These are phyloP conservation scores for Coemansia sp. DNA, from an alignment of 192 early-diverging fungal species.

Conservation along the genomic window DNA sequence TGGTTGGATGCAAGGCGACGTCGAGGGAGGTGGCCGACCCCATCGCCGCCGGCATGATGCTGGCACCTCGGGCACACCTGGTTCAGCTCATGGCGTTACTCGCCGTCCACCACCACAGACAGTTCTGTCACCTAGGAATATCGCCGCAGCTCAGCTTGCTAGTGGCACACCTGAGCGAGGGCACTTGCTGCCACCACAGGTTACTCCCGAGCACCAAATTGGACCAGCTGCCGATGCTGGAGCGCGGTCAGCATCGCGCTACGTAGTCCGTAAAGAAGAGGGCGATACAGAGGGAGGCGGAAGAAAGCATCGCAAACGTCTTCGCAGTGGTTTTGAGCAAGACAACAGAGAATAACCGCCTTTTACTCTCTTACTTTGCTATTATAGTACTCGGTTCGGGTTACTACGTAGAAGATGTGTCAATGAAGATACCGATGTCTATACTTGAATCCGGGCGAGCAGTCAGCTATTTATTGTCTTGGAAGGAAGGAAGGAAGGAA, in stretches of 20 bases:
- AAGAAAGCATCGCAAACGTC: conserved; percentile 39
- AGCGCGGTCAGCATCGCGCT: conserved; percentile 32
- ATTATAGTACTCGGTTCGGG: no score
- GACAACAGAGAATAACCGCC: no score
- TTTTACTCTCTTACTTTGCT: no score
- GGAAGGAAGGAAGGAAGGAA: no score
- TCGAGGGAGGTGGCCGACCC: conserved; percentile 43
- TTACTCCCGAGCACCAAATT: conserved; percentile 44
- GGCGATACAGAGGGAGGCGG: conserved; percentile 43
- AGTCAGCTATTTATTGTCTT: no score
- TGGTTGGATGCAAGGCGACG: conserved; percentile 33
- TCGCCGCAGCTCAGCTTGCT: conserved; percentile 27
- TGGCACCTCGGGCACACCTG: conserved; percentile 14
- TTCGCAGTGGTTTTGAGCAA: conserved; percentile 8
- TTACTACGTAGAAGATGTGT: no score
- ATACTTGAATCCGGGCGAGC: no score
- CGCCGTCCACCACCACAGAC: conserved; percentile 36
- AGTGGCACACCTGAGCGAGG: conserved; percentile 17
- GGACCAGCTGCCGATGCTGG: conserved; percentile 24
- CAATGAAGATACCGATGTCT: no score
- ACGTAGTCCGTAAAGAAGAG: conserved; percentile 34
- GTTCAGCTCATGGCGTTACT: neutral
- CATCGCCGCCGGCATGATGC: conserved; percentile 38
- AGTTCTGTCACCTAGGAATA: conserved; percentile 37
- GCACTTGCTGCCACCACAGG: conserved; percentile 7